phyloP scores from a whole-genome alignment of 139 green algal genomes.

The Gonium pectorale region DNA sequence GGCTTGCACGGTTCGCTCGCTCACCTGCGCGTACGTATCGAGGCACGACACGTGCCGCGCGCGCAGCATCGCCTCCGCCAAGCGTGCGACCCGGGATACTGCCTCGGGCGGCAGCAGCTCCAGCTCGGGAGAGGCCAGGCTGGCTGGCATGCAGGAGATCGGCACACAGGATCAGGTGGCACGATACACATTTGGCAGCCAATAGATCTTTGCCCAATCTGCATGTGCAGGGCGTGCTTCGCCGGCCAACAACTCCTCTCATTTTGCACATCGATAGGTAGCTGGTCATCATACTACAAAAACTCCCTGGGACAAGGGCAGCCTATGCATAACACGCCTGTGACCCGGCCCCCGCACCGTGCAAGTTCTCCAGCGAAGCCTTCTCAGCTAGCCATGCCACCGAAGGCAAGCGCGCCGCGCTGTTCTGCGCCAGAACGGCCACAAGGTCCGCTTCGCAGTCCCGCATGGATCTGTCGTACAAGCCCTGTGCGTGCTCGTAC shows the following conservation, averaged over 20 bases:
- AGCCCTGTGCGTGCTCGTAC: background rate
- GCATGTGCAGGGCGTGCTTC: too few relatives aligned
- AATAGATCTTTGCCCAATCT: too few relatives aligned
- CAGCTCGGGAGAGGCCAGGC: slow-evolving; percentile 11
- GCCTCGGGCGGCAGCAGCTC: slow-evolving; percentile 39
- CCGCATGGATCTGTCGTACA: slow-evolving; percentile 41
- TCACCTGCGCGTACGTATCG: slow-evolving; percentile 33
- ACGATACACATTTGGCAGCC: too few relatives aligned
- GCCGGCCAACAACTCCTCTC: too few relatives aligned
- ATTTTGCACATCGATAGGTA: too few relatives aligned
- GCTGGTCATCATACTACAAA: too few relatives aligned
- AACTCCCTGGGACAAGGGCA: too few relatives aligned
- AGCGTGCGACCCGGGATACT: background rate
- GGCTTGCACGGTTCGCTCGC: too few relatives aligned
- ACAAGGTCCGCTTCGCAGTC: slow-evolving; percentile 51
- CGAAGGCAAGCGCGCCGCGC: slow-evolving; percentile 10
- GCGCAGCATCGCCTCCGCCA: slow-evolving; percentile 39
- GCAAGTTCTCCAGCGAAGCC: background rate
- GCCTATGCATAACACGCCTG: too few relatives aligned
- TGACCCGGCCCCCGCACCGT: too few relatives aligned
- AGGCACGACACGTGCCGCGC: slow-evolving; percentile 23
- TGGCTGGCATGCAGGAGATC: background rate
- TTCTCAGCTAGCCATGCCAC: slow-evolving; percentile 14
- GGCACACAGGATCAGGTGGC: too few relatives aligned
- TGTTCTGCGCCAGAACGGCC: slow-evolving; percentile 7